Conservation (phyloP, 495 filamentous ascomycete genomes). For the Viridothelium virens region DNA sequence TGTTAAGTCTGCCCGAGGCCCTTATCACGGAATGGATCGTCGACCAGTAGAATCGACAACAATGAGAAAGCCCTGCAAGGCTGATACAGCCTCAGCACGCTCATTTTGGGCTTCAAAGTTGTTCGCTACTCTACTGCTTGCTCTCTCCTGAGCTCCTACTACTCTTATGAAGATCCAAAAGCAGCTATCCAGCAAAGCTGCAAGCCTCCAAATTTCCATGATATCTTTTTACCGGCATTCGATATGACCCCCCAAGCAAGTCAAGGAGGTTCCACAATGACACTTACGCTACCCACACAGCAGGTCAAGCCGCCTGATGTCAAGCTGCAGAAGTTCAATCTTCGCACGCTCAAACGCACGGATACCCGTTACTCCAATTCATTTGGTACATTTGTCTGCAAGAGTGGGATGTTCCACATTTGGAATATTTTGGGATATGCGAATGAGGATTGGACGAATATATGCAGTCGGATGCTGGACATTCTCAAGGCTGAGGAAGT, state of each 20-base stretch:
- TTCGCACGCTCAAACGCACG: slow-evolving; percentile 1
- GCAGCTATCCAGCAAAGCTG: not conserved
- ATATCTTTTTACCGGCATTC: not conserved
- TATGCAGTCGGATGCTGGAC: not conserved
- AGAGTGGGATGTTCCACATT: not conserved
- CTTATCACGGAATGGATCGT: not conserved
- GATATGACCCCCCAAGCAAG: slow-evolving; percentile 5
- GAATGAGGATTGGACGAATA: not conserved
- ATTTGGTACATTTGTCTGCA: slow-evolving; percentile 3
- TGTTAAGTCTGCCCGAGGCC: not conserved
- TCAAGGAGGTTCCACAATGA: slow-evolving; percentile 3
- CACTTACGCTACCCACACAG: not conserved
- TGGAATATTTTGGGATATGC: not conserved
- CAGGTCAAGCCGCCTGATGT: not conserved
- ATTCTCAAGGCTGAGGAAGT: slow-evolving; percentile 4
- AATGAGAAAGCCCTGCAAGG: not conserved
- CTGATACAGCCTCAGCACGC: slow-evolving; percentile 5
- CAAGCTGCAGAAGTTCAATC: not conserved
- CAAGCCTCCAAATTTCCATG: not conserved
- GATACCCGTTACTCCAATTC: not conserved
- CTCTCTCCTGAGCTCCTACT: not conserved
- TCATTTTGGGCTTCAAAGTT: not conserved
- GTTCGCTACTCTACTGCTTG: not conserved
- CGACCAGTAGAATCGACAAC: not conserved
- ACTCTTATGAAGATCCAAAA: not conserved